These are phyloP conservation scores for Trypanosoma boissoni DNA, from an alignment of 208 protist species.

Conservation along the genomic window DNA sequence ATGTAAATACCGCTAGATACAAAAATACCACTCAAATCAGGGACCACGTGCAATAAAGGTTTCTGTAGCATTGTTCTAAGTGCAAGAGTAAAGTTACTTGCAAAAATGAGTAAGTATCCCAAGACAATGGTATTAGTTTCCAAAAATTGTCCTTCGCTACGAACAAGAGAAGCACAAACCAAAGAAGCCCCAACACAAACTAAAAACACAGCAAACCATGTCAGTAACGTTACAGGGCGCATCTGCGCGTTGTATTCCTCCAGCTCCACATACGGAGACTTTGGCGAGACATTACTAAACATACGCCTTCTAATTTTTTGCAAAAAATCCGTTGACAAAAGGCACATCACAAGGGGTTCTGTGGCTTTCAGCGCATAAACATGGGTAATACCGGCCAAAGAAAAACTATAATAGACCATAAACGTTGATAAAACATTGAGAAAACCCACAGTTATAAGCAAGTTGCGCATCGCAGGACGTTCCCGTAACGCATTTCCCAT, in stretches of 20 bases:
- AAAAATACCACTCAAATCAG: slow-evolving; percentile 1
- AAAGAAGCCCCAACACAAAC: slow-evolving; percentile 19
- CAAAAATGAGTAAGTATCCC: slow-evolving; percentile 18
- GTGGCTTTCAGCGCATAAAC: slow-evolving; percentile 23
- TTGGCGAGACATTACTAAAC: not conserved
- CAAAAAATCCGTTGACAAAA: slow-evolving; percentile 16
- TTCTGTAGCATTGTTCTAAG: slow-evolving; percentile 19
- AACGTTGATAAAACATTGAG: slow-evolving; percentile 9
- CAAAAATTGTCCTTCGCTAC: not conserved
- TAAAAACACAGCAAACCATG: slow-evolving; percentile 14
- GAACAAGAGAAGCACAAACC: slow-evolving; percentile 13
- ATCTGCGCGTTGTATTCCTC: not conserved
- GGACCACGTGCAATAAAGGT: slow-evolving; percentile 12
- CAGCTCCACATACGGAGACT: not conserved
- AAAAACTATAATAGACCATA: slow-evolving; percentile 17
- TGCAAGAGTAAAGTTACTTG: slow-evolving; percentile 14
- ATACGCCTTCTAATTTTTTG: slow-evolving; percentile 6
- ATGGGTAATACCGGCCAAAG: slow-evolving; percentile 13
- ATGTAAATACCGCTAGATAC: slow-evolving; percentile 1
- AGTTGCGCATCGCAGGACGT: not conserved
- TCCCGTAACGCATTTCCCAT: not conserved
- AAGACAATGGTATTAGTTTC: slow-evolving; percentile 2
- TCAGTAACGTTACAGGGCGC: slow-evolving; percentile 1
- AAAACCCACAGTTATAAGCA: slow-evolving; percentile 2
- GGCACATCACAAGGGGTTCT: slow-evolving; percentile 18